phyloP scores from a whole-genome alignment of 306 rosid species.

The Castanea crenata region DNA sequence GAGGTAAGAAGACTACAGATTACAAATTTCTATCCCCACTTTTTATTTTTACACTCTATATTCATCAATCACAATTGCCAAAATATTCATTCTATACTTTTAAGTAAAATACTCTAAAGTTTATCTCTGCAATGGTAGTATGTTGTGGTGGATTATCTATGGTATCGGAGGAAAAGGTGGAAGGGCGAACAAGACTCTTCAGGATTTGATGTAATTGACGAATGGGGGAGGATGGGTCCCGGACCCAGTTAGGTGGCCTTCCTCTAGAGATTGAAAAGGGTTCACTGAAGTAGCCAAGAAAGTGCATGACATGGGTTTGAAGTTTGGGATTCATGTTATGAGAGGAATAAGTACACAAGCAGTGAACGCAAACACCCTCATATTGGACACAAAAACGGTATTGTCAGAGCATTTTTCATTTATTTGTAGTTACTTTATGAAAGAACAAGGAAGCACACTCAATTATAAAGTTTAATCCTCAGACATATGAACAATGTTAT shows the following conservation, averaged over 20 bases:
- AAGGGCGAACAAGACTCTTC: constrained; percentile 77
- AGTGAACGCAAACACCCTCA: constrained; percentile 81
- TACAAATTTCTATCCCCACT: background rate
- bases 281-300: constrained; percentile 62
- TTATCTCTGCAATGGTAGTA: constrained; percentile 53
- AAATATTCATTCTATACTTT: no score
- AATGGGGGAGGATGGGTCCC: constrained; percentile 95
- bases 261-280: constrained; percentile 75
- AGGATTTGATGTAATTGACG: constrained; percentile 87
- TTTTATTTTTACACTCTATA: background rate
- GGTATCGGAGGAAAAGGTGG: constrained; percentile 84
- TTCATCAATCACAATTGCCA: no score
- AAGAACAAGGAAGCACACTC: background rate
- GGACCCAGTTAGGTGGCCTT: constrained; percentile 93
- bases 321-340: constrained; percentile 97
- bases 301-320: constrained; percentile 83
- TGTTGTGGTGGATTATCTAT: constrained; percentile 93
- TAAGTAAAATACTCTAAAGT: background rate
- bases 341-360: constrained; percentile 98
- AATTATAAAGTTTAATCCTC: no score
- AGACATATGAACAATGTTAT: background rate
- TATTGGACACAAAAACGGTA: constrained; percentile 73
- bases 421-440: background rate
- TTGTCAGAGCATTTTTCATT: constrained; percentile 10
- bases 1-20: constrained; percentile 49